Base-by-base conservation (phyloP, 23 red algal species). In the Gracilaria domingensis region DNA sequence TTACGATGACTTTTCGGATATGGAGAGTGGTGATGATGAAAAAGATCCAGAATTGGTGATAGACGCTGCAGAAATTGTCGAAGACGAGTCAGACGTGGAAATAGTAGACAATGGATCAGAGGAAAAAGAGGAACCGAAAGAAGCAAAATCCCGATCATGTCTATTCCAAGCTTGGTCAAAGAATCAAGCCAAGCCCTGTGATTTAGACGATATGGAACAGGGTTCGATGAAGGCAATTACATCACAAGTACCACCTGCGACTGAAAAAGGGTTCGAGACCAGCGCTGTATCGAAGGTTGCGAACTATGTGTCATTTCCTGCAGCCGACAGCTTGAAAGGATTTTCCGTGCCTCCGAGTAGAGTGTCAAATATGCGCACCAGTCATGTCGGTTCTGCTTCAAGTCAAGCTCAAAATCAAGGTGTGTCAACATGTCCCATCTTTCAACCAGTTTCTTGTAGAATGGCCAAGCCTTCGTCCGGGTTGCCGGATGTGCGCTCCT, bases 1-100 rank as follows among this genome's bases (percentile, higher is more conserved):
- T 26, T 85, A 62, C 33, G 61, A 69, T 4, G 44, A 65, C 28
- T 65, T 40, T 23, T 85, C 65, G 8, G 81, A 69, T 37, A 18
- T 65, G 40, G 81, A 70, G 8, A 65, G 57, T 85, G 60, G 65
- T 28, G 81, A 66, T 85, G 81, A 69, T 69, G 81, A 85, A 36
- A 65, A 51, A 65, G 65, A 50, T 50, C 65, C 81, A 25, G 81
- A 66, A 8, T 24, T 69, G 13, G 42, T 69, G 23, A 85, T 69
- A 30, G 51, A 65, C 16, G 81, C 45, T 44, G 45, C 12, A 33
- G 59, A 65, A 18, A 40, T 65, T n/a, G 14, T 48, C 40, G 81
- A 70, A 26, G 81, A 85, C 6, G 65, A 62, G 26, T 85, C 81
- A 64, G 81, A 85, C 0, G 35, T 11, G 8, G 79, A 82, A 24